phyloP scores from a whole-genome alignment of 208 protist species.

The Trypanosoma avium region DNA sequence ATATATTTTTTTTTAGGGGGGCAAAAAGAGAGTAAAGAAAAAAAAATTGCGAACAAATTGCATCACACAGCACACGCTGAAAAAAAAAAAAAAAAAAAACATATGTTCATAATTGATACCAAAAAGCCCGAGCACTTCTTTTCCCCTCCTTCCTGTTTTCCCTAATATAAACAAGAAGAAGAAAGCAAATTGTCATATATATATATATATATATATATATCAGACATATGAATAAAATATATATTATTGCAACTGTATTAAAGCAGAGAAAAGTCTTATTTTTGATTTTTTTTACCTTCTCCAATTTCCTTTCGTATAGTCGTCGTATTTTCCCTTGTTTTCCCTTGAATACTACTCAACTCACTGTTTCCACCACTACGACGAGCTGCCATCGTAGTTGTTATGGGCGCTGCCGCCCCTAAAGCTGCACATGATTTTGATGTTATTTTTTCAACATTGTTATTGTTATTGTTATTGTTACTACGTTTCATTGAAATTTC shows the following conservation, averaged over 20 bases:
- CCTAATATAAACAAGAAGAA: too few relatives aligned
- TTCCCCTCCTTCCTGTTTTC: too few relatives aligned
- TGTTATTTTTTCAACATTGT: neutral
- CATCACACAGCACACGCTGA: too few relatives aligned
- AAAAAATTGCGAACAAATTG: too few relatives aligned
- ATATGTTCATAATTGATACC: too few relatives aligned
- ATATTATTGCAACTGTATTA: neutral
- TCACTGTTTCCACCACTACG: slow-evolving; percentile 11
- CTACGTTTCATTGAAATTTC: neutral
- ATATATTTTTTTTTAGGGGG: too few relatives aligned
- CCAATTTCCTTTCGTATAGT: slow-evolving; percentile 7
- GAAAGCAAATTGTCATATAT: too few relatives aligned
- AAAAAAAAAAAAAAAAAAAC: too few relatives aligned
- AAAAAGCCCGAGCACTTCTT: too few relatives aligned
- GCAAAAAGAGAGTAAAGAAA: too few relatives aligned
- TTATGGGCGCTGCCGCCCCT: neutral
- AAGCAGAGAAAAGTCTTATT: neutral
- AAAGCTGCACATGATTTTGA: neutral
- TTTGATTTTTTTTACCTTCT: slow-evolving; percentile 4
- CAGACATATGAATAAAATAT: neutral
- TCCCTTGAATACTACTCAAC: neutral
- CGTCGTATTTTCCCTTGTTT: neutral
- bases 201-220: too few relatives aligned
- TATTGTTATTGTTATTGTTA: too few relatives aligned
- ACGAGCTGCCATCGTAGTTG: slow-evolving; percentile 4